A percentile compares a stretch with the other conserved stretches of the same genome.
These are phyloP conservation scores for Claviceps humidiphila DNA, from an alignment of 2,329 filamentous ascomycete species.

Conservation along the genomic window DNA sequence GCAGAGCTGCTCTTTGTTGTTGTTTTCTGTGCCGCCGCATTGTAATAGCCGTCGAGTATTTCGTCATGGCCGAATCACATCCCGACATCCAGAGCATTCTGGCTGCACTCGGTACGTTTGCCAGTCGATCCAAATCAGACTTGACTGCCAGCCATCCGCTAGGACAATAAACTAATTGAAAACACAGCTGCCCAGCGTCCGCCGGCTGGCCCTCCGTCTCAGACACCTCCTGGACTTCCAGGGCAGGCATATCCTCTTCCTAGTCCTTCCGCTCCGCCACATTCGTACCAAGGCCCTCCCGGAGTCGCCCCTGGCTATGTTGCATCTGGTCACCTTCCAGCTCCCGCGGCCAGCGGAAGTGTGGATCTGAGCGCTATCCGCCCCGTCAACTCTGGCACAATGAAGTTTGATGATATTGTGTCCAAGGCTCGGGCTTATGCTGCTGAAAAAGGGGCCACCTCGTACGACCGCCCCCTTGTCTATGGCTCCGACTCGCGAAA, in stretches of 20 bases:
- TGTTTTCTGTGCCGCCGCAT: background rate
- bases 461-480: constrained; percentile 43
- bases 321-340: constrained; percentile 40
- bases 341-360: constrained; percentile 60
- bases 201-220: constrained; percentile 27
- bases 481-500: constrained; percentile 26
- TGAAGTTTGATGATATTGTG: constrained; percentile 73
- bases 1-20: background rate
- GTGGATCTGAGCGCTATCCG: constrained; percentile 71
- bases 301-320: constrained; percentile 23
- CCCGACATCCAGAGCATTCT: constrained; percentile 33
- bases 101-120: constrained; percentile 32
- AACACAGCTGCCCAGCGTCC: constrained; percentile 30
- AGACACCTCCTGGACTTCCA: constrained; percentile 26
- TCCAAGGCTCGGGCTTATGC: constrained; percentile 75
- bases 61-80: constrained; percentile 24
- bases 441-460: constrained; percentile 59
- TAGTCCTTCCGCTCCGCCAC: constrained; percentile 19
- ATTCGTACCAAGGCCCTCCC: constrained; percentile 25
- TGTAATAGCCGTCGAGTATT: background rate
- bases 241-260: constrained; percentile 27
- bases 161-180: background rate
- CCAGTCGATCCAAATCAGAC: background rate
- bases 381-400: constrained; percentile 65
- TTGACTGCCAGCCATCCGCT: background rate